A percentile compares a stretch with the other conserved stretches of the same genome.
phyloP scores from a whole-genome alignment of 495 filamentous ascomycete species.

The Penicillium macrosclerotiorum region DNA sequence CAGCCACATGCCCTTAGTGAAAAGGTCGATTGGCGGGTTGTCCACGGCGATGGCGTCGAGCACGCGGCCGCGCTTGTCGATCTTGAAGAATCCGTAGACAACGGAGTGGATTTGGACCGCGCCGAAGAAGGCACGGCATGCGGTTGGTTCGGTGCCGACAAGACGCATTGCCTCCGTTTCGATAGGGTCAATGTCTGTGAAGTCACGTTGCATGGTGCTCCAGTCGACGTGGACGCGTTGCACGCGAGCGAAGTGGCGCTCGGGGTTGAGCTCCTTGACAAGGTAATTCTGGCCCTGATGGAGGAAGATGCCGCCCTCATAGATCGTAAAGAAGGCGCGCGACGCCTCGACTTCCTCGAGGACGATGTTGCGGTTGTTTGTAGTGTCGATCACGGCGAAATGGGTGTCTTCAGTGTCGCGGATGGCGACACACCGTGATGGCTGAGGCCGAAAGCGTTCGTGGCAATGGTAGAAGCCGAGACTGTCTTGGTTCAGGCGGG shows the following conservation, averaged over 20 bases:
- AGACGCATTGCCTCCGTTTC: conserved; percentile 80
- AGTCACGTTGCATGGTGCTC: conserved; percentile 92
- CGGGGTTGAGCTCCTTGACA: conserved; percentile 81
- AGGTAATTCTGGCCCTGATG: conserved; percentile 93
- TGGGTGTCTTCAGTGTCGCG: conserved; percentile 90
- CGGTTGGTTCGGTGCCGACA: conserved; percentile 45
- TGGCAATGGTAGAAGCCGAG: conserved; percentile 87
- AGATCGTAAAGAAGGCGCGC: conserved; percentile 91
- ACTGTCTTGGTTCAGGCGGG: conserved; percentile 70
- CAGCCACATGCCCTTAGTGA: conserved; percentile 93
- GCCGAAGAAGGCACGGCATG: conserved; percentile 75
- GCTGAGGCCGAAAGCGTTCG: conserved; percentile 81
- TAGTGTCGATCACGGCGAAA: conserved; percentile 90
- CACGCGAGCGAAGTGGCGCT: conserved; percentile 71
- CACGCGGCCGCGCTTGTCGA: conserved; percentile 76
- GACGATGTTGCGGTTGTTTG: conserved; percentile 74
- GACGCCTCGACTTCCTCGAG: conserved; percentile 96
- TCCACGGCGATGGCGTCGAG: conserved; percentile 92
- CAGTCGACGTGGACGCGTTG: conserved; percentile 88
- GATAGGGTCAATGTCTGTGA: conserved; percentile 88
- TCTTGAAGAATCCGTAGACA: conserved; percentile 95
- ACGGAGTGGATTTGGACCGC: conserved; percentile 76
- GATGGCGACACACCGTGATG: conserved; percentile 80
- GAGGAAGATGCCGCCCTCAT: conserved; percentile 96
- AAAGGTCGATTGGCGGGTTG: conserved; percentile 83